phyloP scores from a whole-genome alignment of 2,329 filamentous ascomycete species.

The Colletotrichum destructivum region DNA sequence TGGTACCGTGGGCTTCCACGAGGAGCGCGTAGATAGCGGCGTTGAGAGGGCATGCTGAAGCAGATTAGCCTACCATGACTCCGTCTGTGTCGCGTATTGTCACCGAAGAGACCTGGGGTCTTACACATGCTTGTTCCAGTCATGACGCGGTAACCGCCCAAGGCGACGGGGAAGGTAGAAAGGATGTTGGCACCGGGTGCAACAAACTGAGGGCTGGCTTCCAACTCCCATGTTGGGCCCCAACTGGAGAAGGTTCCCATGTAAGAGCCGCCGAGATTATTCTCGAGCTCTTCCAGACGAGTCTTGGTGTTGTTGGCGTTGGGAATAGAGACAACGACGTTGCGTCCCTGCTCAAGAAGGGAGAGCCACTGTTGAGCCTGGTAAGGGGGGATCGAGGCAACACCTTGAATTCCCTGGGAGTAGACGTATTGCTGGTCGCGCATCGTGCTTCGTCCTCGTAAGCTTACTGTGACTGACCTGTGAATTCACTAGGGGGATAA shows the following conservation, averaged over 20 bases:
- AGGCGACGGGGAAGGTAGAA: slow-evolving; percentile 67
- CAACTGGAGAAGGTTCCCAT: slow-evolving; percentile 69
- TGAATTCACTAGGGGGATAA: not conserved
- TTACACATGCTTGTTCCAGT: slow-evolving; percentile 72
- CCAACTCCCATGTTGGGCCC: slow-evolving; percentile 73
- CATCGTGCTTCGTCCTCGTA: slow-evolving; percentile 9
- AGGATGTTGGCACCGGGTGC: slow-evolving; percentile 71
- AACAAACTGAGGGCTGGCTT: slow-evolving; percentile 69
- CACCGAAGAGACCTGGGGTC: slow-evolving; percentile 27
- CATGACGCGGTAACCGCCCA: slow-evolving; percentile 67
- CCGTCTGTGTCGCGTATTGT: not conserved
- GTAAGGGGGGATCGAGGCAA: slow-evolving; percentile 26
- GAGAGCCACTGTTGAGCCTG: slow-evolving; percentile 29
- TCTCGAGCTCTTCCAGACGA: slow-evolving; percentile 31
- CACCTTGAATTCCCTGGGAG: slow-evolving; percentile 11
- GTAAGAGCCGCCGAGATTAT: slow-evolving; percentile 46
- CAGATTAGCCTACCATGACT: not conserved
- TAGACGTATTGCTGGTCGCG: slow-evolving; percentile 27
- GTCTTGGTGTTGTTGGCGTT: slow-evolving; percentile 35
- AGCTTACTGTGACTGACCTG: not conserved
- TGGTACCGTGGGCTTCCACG: slow-evolving; percentile 64
- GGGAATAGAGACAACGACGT: slow-evolving; percentile 15
- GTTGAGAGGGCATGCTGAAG: slow-evolving; percentile 63
- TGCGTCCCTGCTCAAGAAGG: slow-evolving; percentile 1
- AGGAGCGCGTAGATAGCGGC: slow-evolving; percentile 70